These are phyloP conservation scores for Penicillium sp. DNA, from an alignment of 2,329 filamentous ascomycete species.

Conservation along the genomic window DNA sequence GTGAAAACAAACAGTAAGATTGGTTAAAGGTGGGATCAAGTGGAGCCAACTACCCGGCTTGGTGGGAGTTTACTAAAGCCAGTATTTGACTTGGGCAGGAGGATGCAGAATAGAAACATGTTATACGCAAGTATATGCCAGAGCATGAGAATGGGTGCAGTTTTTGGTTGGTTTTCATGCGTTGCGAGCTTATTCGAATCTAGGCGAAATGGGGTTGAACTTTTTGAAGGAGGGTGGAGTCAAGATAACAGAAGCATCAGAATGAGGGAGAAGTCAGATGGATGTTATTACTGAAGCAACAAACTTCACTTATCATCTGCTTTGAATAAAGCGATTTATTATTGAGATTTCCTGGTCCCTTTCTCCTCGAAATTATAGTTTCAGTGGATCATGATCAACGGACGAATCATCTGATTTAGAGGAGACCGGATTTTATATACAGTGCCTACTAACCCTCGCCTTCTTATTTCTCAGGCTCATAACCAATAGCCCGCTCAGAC, in stretches of 20 bases:
- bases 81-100: not conserved
- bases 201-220: not conserved
- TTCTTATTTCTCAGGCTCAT: too few relatives aligned
- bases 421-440: too few relatives aligned
- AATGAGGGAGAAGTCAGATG: conserved; percentile 33
- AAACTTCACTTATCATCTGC: conserved; percentile 4
- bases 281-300: too few relatives aligned
- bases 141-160: not conserved
- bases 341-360: too few relatives aligned
- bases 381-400: too few relatives aligned
- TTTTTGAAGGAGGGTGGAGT: not conserved
- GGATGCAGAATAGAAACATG: not conserved
- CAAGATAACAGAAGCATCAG: not conserved
- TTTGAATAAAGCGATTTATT: too few relatives aligned
- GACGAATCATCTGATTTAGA: too few relatives aligned
- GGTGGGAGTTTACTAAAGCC: not conserved
- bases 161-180: not conserved
- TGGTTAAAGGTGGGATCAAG: too few relatives aligned
- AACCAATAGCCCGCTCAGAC: too few relatives aligned
- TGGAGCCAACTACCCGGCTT: not conserved
- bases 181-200: not conserved
- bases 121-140: not conserved
- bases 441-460: too few relatives aligned
- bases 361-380: too few relatives aligned
- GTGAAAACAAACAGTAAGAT: too few relatives aligned